Evolutionary conservation across 257 asterid species (phyloP), one percentile per base, ranked within the genome.

Genomic region (Nicotiana benthamiana): DNA sequence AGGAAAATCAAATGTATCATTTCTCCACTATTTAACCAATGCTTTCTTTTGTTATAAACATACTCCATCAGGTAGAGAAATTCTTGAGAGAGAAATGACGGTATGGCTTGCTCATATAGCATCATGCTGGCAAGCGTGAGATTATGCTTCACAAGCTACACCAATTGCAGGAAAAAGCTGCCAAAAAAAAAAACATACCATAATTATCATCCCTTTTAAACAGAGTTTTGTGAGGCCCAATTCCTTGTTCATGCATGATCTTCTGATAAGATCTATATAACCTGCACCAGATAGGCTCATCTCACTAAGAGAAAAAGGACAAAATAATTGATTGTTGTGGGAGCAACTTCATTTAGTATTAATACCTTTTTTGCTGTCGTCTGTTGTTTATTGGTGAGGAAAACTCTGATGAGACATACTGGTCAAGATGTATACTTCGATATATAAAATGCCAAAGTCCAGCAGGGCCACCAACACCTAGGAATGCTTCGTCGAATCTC

Each of bases 391-490:
- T 89, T 28, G 99, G 94, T 11, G 97, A 85, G 3, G 99, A 90
- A 88, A 92, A 92, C 83, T 95, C 98, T 78, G 99, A 95, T 11
- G 99, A 86, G 76, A 95, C 98, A 54, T 88, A 95, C 80, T 95
- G 99, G 84, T 91, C 94, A 48, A 90, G 97, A 89, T 81, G 88
- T 76, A 90, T 89, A 83, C 97, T 95, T 80, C 94, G 89, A 79
- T 95, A 95, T 53, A 95, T 87, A 88, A 95, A 95, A 90, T 95
- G 99, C 97, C 99, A 95, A 59, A 95, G 91, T 59, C 99, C 99
- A 75, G 90, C 97, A 52, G 97, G 98, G 79, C 99, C 99, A 81
- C 97, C 99, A 80, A 86, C 79, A 30, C 95, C 92, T 57, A 60
- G 64, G 84, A 81, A 86, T 51, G 88, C 85, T 6, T 90, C 91